phyloP scores from a whole-genome alignment of 345 rosid genomes.

The Brassica incana region DNA sequence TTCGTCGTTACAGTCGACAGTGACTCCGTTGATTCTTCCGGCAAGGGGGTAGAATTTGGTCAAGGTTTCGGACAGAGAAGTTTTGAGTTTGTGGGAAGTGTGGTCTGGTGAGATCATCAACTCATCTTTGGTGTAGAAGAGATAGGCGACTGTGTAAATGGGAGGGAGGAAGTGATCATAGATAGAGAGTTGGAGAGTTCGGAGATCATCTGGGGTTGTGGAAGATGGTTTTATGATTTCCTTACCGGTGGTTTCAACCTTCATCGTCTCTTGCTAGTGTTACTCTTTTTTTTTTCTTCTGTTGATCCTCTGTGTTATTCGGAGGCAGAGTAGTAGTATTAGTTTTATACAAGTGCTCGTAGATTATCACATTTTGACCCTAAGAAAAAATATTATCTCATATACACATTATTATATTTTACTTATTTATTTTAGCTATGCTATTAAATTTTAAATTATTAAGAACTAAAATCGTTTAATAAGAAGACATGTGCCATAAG shows the following conservation, averaged over 20 bases:
- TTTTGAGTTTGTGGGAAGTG: conserved; percentile 33
- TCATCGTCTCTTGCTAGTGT: background rate
- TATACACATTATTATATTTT: too few relatives aligned
- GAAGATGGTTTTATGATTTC: conserved; percentile 35
- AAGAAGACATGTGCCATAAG: too few relatives aligned
- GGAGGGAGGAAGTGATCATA: conserved; percentile 10
- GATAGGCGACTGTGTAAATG: background rate
- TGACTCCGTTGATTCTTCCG: conserved; percentile 44
- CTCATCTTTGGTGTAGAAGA: conserved; percentile 17
- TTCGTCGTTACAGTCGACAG: conserved; percentile 47
- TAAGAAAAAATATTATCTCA: too few relatives aligned
- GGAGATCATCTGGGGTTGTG: conserved; percentile 14
- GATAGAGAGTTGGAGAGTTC: conserved; percentile 22
- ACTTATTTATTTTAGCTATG: too few relatives aligned
- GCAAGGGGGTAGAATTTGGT: conserved; percentile 53
- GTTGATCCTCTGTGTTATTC: background rate
- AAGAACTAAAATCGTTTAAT: too few relatives aligned
- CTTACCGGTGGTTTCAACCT: conserved; percentile 15
- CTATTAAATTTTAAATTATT: too few relatives aligned
- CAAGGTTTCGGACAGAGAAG: conserved; percentile 49
- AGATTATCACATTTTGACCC: too few relatives aligned
- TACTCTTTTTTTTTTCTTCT: background rate
- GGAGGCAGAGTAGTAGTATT: background rate
- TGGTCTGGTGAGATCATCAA: background rate
- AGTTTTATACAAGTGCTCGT: background rate